A percentile compares a stretch with the other conserved stretches of the same genome.
These are phyloP conservation scores for Botryotinia calthae DNA, from an alignment of 2,329 filamentous ascomycete genomes.

Conservation along the genomic window DNA sequence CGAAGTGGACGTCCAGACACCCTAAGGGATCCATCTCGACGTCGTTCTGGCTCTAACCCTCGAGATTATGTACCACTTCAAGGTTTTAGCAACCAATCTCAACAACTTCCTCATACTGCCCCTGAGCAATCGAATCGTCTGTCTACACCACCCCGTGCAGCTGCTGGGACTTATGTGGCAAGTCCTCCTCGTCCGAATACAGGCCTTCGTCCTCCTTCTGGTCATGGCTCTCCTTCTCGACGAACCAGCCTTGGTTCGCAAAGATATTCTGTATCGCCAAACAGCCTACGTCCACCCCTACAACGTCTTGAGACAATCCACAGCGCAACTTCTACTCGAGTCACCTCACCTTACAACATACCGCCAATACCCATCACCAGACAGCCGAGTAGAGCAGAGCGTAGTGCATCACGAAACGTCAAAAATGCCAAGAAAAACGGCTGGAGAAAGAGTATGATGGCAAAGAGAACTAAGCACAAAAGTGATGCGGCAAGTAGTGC, in stretches of 20 bases:
- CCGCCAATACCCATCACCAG: constrained; percentile 26
- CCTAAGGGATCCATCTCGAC: constrained; percentile 34
- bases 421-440: constrained; percentile 58
- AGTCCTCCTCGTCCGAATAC: constrained; percentile 17
- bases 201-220: constrained; percentile 7
- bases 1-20: constrained; percentile 35
- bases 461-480: constrained; percentile 43
- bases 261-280: constrained; percentile 23
- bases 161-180: constrained; percentile 21
- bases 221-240: constrained; percentile 15
- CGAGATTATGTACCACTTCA: constrained; percentile 13
- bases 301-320: constrained; percentile 57
- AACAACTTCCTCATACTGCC: constrained; percentile 12
- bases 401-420: constrained; percentile 61
- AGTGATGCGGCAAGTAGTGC: constrained; percentile 46
- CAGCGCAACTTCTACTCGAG: constrained; percentile 39
- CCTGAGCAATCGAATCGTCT: constrained; percentile 6
- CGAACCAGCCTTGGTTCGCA: constrained; percentile 7
- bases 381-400: constrained; percentile 54
- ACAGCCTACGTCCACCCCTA: constrained; percentile 45
- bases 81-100: constrained; percentile 5
- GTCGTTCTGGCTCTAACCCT: constrained; percentile 26
- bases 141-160: constrained; percentile 24
- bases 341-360: constrained; percentile 1
- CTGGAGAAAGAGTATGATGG: constrained; percentile 44